Evolutionary conservation across 345 rosid species (phyloP).

Genomic region (Acer campestre): DNA sequence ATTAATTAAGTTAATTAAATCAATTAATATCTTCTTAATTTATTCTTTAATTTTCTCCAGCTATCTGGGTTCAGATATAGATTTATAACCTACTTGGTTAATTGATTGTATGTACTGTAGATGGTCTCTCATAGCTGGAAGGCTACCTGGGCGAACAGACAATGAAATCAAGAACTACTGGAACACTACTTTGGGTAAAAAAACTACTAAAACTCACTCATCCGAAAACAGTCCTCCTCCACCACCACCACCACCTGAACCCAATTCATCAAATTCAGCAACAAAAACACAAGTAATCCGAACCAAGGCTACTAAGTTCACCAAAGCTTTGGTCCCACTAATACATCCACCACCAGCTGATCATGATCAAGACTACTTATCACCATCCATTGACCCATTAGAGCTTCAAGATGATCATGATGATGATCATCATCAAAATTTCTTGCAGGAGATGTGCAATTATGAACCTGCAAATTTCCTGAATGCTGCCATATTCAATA

Average conservation of each 20-base stretch:
- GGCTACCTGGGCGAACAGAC: slow-evolving; percentile 73
- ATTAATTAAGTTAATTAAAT: background rate
- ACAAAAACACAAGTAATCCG: slow-evolving; percentile 29
- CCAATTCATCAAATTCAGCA: slow-evolving; percentile 6
- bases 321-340: slow-evolving; percentile 25
- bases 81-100: background rate
- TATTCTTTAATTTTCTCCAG: background rate
- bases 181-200: slow-evolving; percentile 58
- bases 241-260: background rate
- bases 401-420: slow-evolving; percentile 1
- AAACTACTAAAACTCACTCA: slow-evolving; percentile 25
- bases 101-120: slow-evolving; percentile 23
- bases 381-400: background rate
- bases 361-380: background rate
- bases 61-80: background rate
- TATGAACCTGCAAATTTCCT: slow-evolving; percentile 21
- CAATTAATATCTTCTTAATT: too few relatives aligned
- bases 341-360: background rate
- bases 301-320: slow-evolving; percentile 37
- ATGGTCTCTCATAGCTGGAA: slow-evolving; percentile 70
- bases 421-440: background rate
- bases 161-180: slow-evolving; percentile 71
- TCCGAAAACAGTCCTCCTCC: background rate
- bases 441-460: background rate
- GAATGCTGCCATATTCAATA: slow-evolving; percentile 7